Percentiles rank a stretch among this genome's conserved stretches.
phyloP scores from a whole-genome alignment of 495 filamentous ascomycete genomes.

The Xylaria cubensis region DNA sequence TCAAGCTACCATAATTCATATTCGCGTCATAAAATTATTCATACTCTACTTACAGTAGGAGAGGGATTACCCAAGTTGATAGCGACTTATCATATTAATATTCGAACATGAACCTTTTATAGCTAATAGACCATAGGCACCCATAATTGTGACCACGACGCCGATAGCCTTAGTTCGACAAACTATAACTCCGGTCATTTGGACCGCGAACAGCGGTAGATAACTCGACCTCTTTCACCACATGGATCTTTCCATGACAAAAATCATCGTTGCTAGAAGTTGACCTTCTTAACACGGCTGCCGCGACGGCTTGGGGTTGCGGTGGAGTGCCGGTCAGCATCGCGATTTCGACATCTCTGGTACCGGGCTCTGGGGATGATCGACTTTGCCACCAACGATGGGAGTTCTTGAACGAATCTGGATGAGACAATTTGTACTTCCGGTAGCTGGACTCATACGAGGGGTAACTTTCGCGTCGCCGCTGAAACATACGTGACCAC shows the following conservation, averaged over 20 bases:
- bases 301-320: conserved; percentile 2
- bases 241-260: conserved; percentile 9
- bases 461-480: background rate
- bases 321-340: conserved; percentile 11
- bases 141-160: background rate
- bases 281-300: conserved; percentile 2
- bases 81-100: background rate
- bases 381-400: background rate
- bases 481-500: background rate
- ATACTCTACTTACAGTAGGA: too few relatives aligned
- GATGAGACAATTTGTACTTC: background rate
- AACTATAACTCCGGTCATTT: background rate
- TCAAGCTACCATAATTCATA: too few relatives aligned
- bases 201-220: conserved; percentile 1
- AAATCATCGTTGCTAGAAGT: background rate
- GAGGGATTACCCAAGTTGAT: too few relatives aligned
- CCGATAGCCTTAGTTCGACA: background rate
- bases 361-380: background rate
- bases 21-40: too few relatives aligned
- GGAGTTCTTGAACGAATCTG: background rate
- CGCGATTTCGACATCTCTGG: background rate
- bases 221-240: conserved; percentile 17
- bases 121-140: background rate
- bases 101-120: background rate
- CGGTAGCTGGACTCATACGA: background rate